Base-by-base conservation (phyloP, 139 green algal species). In the Monoraphidium neglectum region DNA sequence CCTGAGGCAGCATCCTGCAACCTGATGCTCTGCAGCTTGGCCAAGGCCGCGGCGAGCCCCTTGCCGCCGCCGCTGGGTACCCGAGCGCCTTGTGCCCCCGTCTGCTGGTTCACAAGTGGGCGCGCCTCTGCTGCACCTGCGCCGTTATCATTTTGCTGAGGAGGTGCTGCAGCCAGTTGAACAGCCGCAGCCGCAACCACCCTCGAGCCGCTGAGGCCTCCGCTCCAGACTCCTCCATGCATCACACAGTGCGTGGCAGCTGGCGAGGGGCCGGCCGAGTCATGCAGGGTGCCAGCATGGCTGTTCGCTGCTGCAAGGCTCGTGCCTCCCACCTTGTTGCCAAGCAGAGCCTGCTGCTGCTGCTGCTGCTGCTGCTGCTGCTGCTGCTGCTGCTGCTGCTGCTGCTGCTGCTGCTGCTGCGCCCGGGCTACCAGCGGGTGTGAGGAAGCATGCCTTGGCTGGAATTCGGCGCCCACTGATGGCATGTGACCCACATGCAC, bases 371-470 rank as follows among this genome's bases (percentile, higher is more conserved):
- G 51, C 51, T 60, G 18, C 51, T 60, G 51, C 51, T 28, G 51
- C 51, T 21, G 18, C 21, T 18, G 51, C 51, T 60, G 51, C 51
- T 60, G 18, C 51, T 60, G 51, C 51, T 60, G 18, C 51, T 60
- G 51, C 51, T 60, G 51, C 51, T 21, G 18, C 21, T 60, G 51
- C 51, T 60, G 51, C 51, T 60, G 18, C 51, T 60, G 51, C 30
- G 63, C 63, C 33, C 73, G 86, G 64, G 90, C 92, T 46, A 86
- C 86, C n/a, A 18, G 91, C 75, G 72, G 4, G 69, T 95, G 28
- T 87, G 83, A 10, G 83, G 84, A 8, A 80, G 80, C 8, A 87
- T 93, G 81, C 75, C 83, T 16, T 13, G 80, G 75, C 72, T 89
- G 54, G 6, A 60, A 10, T 67, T 6, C 30, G 3, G 32, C 36